phyloP scores from a whole-genome alignment of 2,329 filamentous ascomycete genomes.

The Triangularia setosa region DNA sequence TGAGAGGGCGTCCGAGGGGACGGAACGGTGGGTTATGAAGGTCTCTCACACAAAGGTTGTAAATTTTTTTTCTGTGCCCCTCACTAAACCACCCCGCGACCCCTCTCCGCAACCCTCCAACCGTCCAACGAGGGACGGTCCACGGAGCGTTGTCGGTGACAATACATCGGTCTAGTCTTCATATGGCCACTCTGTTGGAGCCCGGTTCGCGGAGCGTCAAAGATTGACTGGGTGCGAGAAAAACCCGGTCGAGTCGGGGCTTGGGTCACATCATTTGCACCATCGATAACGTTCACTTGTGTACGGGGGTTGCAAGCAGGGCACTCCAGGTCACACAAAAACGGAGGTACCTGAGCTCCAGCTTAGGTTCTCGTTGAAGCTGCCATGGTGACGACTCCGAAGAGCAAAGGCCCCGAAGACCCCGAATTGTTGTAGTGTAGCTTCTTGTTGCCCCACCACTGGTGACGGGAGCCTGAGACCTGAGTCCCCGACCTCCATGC shows the following conservation, averaged over 20 bases:
- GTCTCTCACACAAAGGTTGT: neutral
- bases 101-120: neutral
- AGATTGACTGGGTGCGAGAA: conserved; percentile 7
- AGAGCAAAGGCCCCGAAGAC: conserved; percentile 1
- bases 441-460: conserved; percentile 1
- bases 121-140: neutral
- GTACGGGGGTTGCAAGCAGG: conserved; percentile 3
- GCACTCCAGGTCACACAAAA: conserved; percentile 1
- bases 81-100: neutral
- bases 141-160: conserved; percentile 11
- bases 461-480: neutral
- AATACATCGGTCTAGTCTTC: conserved; percentile 6
- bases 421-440: neutral
- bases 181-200: conserved; percentile 7
- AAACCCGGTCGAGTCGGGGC: conserved; percentile 15
- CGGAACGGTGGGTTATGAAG: neutral
- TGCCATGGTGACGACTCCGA: neutral
- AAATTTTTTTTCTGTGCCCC: neutral
- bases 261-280: conserved; percentile 22
- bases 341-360: neutral
- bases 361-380: neutral
- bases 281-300: conserved; percentile 14
- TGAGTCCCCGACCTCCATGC: neutral
- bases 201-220: conserved; percentile 11
- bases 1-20: neutral